phyloP scores from a whole-genome alignment of 2,329 filamentous ascomycete species.

The Alternaria brassicicola region DNA sequence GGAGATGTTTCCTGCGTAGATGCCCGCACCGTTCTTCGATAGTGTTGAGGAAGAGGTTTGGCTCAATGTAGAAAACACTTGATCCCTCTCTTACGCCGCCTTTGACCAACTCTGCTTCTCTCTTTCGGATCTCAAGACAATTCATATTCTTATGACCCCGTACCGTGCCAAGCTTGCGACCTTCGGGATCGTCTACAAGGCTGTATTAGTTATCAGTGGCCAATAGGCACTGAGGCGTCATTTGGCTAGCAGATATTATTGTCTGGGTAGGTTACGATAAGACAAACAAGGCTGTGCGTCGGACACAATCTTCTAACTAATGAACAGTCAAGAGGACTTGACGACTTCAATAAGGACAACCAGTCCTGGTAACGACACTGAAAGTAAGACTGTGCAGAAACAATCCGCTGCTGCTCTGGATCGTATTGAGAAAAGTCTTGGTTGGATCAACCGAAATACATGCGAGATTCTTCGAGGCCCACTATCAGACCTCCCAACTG shows the following conservation, averaged over 20 bases:
- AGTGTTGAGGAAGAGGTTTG: conserved; percentile 42
- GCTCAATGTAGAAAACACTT: conserved; percentile 38
- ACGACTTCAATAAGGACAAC: background rate
- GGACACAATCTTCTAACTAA: background rate
- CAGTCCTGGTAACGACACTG: background rate
- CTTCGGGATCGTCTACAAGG: background rate
- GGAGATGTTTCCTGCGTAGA: conserved; percentile 45
- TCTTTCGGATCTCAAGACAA: conserved; percentile 34
- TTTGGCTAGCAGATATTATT: background rate
- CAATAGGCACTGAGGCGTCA: no score
- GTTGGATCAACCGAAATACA: background rate
- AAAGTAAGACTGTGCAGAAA: background rate
- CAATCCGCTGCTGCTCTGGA: background rate
- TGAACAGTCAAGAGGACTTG: background rate
- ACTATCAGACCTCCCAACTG: background rate
- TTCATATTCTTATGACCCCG: conserved; percentile 4
- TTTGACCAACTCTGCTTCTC: conserved; percentile 33
- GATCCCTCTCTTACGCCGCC: conserved; percentile 35
- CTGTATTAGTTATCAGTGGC: background rate
- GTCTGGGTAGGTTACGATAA: background rate
- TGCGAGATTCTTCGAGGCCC: background rate
- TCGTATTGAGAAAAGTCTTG: background rate
- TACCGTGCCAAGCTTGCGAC: background rate
- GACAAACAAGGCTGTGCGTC: background rate
- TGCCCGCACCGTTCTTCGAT: conserved; percentile 28